Base-by-base conservation (phyloP, 2,329 filamentous ascomycete species). In the Beauveria sp. region DNA sequence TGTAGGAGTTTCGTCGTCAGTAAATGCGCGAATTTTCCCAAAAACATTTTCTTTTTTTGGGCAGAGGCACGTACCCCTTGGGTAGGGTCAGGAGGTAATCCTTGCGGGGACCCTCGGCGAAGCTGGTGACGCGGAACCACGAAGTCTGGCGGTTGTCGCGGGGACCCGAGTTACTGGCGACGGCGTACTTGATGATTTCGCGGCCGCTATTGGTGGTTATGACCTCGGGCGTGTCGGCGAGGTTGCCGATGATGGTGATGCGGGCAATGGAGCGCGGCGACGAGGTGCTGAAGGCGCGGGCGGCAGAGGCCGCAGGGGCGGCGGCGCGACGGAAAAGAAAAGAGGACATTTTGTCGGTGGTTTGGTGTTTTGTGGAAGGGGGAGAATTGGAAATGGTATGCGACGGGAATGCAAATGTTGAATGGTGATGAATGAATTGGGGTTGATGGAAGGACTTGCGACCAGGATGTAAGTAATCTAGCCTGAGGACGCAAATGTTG, bases 191-290 rank as follows among this genome's bases (percentile, higher is more conserved):
- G 70, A 98, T 72, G 62, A 96, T 70, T 65, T 96, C 89, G 65
- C 81, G 82, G 62, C 91, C 91, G 58, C 79, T 87, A 69, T 84
- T 82, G 53, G 89, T 90, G 63, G 85, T 74, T 43, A 83, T 80
- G 66, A 92, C 70, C 80, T 97, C 93, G 62, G 95, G 93, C 58
- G 85, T 82, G 68, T 86, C 84, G 64, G 84, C 91, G 57, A 99
- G 86, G 74, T 92, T 89, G 71, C 95, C 95, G 68, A 97, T 83
- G 74, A 99, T 80, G 70, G 86, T 89, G 79, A 99, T 89, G 75
- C 87, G 89, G 67, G 95, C 90, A 67, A 95, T 71, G 65, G 81
- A 77, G 65, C 84, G 82, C 55, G 83, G 75, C 46, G 86, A 78
- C 50, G 88, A 86, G 68, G 86, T 86, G 78, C 86, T 91, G 84